Conservation (phyloP, 163 green algal species). For the Prototheca wickerhamii region DNA sequence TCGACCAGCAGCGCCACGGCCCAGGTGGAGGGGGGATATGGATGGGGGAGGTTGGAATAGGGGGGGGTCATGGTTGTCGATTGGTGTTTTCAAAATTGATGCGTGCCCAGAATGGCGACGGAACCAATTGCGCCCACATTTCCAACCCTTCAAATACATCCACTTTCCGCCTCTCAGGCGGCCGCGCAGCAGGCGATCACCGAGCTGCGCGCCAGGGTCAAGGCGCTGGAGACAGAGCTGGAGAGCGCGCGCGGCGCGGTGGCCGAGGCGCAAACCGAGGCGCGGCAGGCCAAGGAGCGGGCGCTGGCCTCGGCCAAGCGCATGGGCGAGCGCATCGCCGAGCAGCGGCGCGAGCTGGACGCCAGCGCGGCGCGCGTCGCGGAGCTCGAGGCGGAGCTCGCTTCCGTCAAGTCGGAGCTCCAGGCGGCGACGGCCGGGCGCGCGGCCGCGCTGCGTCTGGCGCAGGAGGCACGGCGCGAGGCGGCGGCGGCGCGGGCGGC, state of each 20-base stretch:
- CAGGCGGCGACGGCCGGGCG: too few relatives aligned
- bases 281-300: not conserved
- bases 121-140: not conserved
- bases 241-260: slow-evolving; percentile 9
- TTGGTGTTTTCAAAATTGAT: too few relatives aligned
- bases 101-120: too few relatives aligned
- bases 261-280: slow-evolving; percentile 1
- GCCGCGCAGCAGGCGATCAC: slow-evolving; percentile 18
- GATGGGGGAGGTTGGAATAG: not conserved
- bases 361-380: not conserved
- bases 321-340: too few relatives aligned
- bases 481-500: too few relatives aligned
- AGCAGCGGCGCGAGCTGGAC: not conserved
- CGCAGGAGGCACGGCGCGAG: too few relatives aligned
- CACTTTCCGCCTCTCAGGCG: not conserved
- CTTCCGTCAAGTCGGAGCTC: not conserved
- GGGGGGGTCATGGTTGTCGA: too few relatives aligned
- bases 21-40: not conserved
- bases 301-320: not conserved
- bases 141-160: not conserved
- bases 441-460: too few relatives aligned
- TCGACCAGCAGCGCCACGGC: not conserved
- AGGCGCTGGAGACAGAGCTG: slow-evolving; percentile 35
- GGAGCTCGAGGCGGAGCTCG: not conserved
- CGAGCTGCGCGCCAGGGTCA: slow-evolving; percentile 18